Percentiles rank a stretch among this genome's conserved stretches.
phyloP scores from a whole-genome alignment of 176 grass and related monocot species.

The Raddia distichophylla region DNA sequence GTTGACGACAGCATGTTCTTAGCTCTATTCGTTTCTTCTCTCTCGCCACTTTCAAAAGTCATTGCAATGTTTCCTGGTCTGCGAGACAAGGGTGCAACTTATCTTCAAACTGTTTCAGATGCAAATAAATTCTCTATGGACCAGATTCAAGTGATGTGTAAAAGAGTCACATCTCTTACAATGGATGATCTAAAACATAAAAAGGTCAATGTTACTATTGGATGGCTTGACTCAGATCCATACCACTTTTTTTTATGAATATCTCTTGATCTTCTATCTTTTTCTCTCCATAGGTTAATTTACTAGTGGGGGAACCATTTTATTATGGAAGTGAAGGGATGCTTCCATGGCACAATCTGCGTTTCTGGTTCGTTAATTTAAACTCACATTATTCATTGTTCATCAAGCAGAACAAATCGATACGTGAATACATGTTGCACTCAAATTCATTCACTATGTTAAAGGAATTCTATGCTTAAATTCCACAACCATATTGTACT shows the following conservation, averaged over 20 bases:
- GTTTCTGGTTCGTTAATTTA: constrained; percentile 77
- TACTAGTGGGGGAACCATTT: constrained; percentile 83
- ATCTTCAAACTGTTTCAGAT: constrained; percentile 66
- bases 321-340: constrained; percentile 83
- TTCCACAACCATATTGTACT: neutral
- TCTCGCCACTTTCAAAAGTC: constrained; percentile 71
- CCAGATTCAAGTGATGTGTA: constrained; percentile 66
- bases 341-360: constrained; percentile 93
- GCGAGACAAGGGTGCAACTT: constrained; percentile 59
- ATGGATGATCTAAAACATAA: constrained; percentile 50
- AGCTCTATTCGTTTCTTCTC: constrained; percentile 58
- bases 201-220: constrained; percentile 62
- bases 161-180: constrained; percentile 54
- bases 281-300: constrained; percentile 61
- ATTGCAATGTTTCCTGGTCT: constrained; percentile 79
- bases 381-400: neutral
- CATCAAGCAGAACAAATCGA: neutral
- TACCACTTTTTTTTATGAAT: constrained; percentile 24
- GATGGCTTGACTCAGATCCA: neutral
- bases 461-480: neutral
- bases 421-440: neutral
- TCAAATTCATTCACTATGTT: neutral
- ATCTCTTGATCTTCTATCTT: constrained; percentile 21
- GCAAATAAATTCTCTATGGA: constrained; percentile 72
- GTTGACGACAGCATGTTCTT: constrained; percentile 91